Percentiles rank a stretch among this genome's conserved stretches.
Conservation (phyloP, 306 rosid species). For the Vigna hirtella region DNA sequence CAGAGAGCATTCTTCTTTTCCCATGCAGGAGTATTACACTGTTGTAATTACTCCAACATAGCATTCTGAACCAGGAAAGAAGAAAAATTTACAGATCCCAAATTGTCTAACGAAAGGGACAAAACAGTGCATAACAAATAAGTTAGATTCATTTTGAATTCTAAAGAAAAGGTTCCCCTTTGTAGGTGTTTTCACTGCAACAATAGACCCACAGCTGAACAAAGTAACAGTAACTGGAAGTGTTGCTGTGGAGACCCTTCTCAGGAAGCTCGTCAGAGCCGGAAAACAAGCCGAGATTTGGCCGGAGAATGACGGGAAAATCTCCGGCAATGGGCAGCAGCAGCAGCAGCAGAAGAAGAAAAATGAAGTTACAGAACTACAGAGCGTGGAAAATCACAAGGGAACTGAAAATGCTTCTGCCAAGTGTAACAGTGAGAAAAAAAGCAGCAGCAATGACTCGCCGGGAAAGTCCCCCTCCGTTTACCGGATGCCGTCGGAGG, state of each 20-base stretch:
- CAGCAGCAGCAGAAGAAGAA: slow-evolving; percentile 51
- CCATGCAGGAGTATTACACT: slow-evolving; percentile 43
- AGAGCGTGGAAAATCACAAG: slow-evolving; percentile 40
- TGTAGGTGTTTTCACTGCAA: slow-evolving; percentile 76
- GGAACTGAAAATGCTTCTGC: slow-evolving; percentile 41
- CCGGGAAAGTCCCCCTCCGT: slow-evolving; percentile 43
- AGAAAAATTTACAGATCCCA: background rate
- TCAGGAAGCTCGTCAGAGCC: slow-evolving; percentile 63
- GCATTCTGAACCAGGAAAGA: slow-evolving; percentile 5
- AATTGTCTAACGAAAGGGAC: background rate
- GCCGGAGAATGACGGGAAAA: slow-evolving; percentile 66
- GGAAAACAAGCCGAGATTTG: slow-evolving; percentile 83
- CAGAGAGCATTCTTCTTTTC: slow-evolving; percentile 3
- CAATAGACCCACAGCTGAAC: slow-evolving; percentile 66
- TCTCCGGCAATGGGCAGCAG: slow-evolving; percentile 48
- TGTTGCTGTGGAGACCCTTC: slow-evolving; percentile 67
- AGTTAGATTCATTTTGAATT: background rate
- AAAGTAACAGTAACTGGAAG: slow-evolving; percentile 81
- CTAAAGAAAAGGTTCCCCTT: background rate
- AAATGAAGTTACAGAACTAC: slow-evolving; percentile 45
- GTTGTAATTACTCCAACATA: slow-evolving; percentile 6
- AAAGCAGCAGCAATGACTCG: slow-evolving; percentile 17
- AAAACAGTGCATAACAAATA: background rate
- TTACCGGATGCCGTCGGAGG: slow-evolving; percentile 27
- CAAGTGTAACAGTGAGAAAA: slow-evolving; percentile 14